Base-by-base conservation (phyloP, 2,329 filamentous ascomycete species). In the Colletotrichum shisoi region DNA sequence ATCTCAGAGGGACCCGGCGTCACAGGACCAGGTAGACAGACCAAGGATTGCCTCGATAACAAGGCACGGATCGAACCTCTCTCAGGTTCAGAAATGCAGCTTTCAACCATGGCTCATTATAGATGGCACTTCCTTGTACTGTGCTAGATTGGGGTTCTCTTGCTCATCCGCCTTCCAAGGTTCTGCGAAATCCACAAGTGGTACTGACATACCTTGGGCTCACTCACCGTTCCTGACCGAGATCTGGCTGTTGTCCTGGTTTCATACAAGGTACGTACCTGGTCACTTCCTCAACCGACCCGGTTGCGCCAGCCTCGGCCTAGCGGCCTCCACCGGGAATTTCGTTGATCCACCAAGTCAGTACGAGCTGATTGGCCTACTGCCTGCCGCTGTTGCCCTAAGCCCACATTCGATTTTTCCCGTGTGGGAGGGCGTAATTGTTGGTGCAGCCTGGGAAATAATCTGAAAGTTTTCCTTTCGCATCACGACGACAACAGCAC, bases 401-500 rank as follows among this genome's bases (percentile, higher is more conserved):
- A 58, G 56, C 60, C 60, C 52, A 57, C 60, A 56, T 52, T 48
- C 44, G 27, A 57, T 39, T 63, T 49, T 59, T 63, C 45, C 61
- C n/a, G 37, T 39, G 34, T 37, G 45, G 56, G 46, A 45, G 37
- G 40, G 56, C 56, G 56, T 46, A 21, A 63, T 59, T 63, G 37
- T 57, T n/a, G 45, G 46, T 68, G 40, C 45, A 44, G n/a, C 17
- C 4, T 24, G 12, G 24, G 45, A 37, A 53, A 44, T 31, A n/a
- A 39, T 39, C 37, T 40, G n/a, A 48, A 57, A 69, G 62, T 57
- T 58, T 62, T 31, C 46, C 34, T 40, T 49, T 63, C 70, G 66
- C 54, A 59, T 68, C 70, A 71, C 74, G 72, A 76, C 75, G 74
- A 77, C 72, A 75, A 75, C 56, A 71, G 71, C 70, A 76, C 72